Conservation (phyloP, 441 rosid genomes). For the Croton setiger region DNA sequence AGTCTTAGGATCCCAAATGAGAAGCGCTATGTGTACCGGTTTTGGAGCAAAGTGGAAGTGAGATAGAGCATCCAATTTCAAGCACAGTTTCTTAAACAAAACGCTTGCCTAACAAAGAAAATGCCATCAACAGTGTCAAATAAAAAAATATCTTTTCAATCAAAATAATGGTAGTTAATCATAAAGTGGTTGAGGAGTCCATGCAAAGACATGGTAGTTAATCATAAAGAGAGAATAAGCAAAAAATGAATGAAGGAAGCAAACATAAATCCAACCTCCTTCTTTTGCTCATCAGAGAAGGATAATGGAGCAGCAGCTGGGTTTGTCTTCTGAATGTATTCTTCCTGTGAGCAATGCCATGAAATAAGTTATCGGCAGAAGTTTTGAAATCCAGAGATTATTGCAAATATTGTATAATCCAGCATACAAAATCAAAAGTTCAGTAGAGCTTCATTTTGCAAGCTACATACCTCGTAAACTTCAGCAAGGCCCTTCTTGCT, state of each 20-base stretch:
- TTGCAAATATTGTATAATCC: background rate
- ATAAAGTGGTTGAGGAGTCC: background rate
- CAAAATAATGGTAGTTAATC: background rate
- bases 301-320: conserved; percentile 63
- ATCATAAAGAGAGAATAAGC: background rate
- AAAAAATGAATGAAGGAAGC: background rate
- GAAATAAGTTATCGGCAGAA: background rate
- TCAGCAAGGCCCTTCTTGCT: conserved; percentile 94
- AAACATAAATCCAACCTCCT: conserved; percentile 47
- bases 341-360: conserved; percentile 52
- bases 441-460: background rate
- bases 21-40: conserved; percentile 55
- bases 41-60: conserved; percentile 97
- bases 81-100: conserved; percentile 71
- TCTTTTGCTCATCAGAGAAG: conserved; percentile 79
- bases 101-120: conserved; percentile 52
- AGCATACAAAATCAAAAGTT: conserved; percentile 10
- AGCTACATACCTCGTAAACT: too few relatives aligned
- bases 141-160: background rate
- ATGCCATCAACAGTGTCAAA: conserved; percentile 3
- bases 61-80: conserved; percentile 95
- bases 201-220: background rate
- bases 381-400: background rate
- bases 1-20: background rate
- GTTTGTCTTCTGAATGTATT: conserved; percentile 65